A percentile compares a stretch with the other conserved stretches of the same genome.
phyloP scores from a whole-genome alignment of 306 rosid genomes.

The Vigna unguiculata region DNA sequence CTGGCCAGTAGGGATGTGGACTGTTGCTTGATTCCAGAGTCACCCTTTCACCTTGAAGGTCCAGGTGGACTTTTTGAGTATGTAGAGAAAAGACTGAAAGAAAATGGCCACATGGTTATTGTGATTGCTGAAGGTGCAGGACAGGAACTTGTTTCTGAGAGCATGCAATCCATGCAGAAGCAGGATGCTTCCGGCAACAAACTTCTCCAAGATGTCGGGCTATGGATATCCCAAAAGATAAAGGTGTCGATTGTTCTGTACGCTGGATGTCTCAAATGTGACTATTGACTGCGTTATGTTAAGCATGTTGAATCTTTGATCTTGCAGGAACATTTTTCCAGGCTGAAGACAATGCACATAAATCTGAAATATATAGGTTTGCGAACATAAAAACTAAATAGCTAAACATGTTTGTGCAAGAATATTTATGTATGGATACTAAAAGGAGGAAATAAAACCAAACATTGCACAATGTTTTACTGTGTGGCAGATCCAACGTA shows the following conservation, averaged over 20 bases:
- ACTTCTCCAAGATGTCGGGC: constrained; percentile 94
- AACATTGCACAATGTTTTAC: constrained; percentile 18
- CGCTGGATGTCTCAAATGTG: constrained; percentile 12
- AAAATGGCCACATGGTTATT: constrained; percentile 93
- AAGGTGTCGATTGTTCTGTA: constrained; percentile 59
- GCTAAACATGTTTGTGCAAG: background rate
- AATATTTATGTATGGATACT: constrained; percentile 16
- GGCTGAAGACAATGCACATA: constrained; percentile 51
- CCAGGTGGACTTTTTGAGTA: constrained; percentile 90
- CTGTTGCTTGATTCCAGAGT: constrained; percentile 96
- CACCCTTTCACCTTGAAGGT: constrained; percentile 91
- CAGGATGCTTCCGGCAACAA: constrained; percentile 97
- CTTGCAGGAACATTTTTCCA: constrained; percentile 77
- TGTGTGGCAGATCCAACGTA: constrained; percentile 87
- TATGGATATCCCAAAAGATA: constrained; percentile 87
- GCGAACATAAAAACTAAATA: constrained; percentile 32
- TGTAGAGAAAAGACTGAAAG: constrained; percentile 74
- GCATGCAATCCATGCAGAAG: constrained; percentile 54
- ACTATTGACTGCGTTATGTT: background rate
- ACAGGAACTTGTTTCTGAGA: constrained; percentile 78
- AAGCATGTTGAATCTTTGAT: constrained; percentile 36
- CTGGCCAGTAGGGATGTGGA: constrained; percentile 98
- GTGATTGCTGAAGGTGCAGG: constrained; percentile 99
- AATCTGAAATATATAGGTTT: constrained; percentile 95
- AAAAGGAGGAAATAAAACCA: constrained; percentile 32